phyloP scores from a whole-genome alignment of 2,329 filamentous ascomycete genomes.

The Colletotrichum aenigma region DNA sequence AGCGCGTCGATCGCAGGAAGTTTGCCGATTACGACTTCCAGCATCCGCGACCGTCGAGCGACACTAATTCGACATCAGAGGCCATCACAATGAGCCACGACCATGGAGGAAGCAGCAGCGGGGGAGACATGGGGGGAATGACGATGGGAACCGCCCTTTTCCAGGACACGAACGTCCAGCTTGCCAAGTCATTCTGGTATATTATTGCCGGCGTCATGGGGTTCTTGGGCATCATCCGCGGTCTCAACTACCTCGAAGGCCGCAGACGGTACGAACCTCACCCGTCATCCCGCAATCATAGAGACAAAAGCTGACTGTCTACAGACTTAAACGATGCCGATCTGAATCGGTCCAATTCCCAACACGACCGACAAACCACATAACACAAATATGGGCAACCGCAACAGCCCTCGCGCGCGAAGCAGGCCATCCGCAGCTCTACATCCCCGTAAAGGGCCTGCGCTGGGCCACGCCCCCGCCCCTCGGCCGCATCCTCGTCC shows the following conservation, averaged over 20 bases:
- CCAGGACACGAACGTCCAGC: slow-evolving; percentile 49
- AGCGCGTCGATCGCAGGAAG: rapidly evolving
- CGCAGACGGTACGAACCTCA: slow-evolving; percentile 40
- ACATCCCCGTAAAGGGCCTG: slow-evolving; percentile 48
- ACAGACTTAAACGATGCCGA: slow-evolving; percentile 51
- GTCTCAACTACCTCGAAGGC: slow-evolving; percentile 46
- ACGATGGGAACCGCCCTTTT: slow-evolving; percentile 43
- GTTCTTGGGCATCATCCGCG: slow-evolving; percentile 42
- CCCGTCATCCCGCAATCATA: not conserved
- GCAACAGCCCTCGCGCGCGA: slow-evolving; percentile 62
- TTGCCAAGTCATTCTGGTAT: slow-evolving; percentile 65
- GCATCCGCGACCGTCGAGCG: not conserved
- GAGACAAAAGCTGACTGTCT: not conserved
- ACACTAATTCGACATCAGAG: not conserved
- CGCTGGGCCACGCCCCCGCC: slow-evolving; percentile 64
- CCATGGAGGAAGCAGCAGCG: slow-evolving; percentile 7
- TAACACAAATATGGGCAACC: slow-evolving; percentile 61
- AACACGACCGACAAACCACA: slow-evolving; percentile 51
- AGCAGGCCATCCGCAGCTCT: slow-evolving; percentile 58
- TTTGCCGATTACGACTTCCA: rapidly evolving
- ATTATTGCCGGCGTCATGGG: slow-evolving; percentile 55
- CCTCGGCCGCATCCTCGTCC: slow-evolving; percentile 57
- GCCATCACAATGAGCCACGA: slow-evolving; percentile 23
- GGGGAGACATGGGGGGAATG: slow-evolving; percentile 12
- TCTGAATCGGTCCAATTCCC: slow-evolving; percentile 50